phyloP scores from a whole-genome alignment of 768 basidiomycete genomes.

The Sistotremastrum niveocremeum region DNA sequence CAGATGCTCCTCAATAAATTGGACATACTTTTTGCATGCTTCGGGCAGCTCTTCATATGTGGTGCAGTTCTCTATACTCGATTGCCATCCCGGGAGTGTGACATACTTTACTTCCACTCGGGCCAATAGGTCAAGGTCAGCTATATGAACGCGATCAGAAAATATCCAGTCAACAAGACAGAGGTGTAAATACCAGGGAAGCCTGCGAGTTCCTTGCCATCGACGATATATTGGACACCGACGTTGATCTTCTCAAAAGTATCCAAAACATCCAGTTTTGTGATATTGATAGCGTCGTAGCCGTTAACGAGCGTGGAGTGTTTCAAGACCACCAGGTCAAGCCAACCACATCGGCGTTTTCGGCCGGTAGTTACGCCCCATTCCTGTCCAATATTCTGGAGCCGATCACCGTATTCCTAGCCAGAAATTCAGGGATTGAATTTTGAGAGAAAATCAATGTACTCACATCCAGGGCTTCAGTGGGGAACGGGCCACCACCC shows the following conservation, averaged over 20 bases:
- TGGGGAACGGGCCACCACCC: conserved; percentile 97
- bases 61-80: conserved; percentile 48
- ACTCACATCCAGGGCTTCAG: conserved; percentile 81
- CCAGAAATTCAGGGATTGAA: conserved; percentile 1
- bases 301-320: conserved; percentile 93
- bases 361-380: conserved; percentile 91
- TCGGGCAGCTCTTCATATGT: conserved; percentile 67
- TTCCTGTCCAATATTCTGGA: conserved; percentile 91
- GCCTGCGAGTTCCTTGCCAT: conserved; percentile 64
- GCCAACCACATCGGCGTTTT: conserved; percentile 89
- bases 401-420: conserved; percentile 67
- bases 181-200: conserved; percentile 62
- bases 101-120: conserved; percentile 77
- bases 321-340: conserved; percentile 89
- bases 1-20: conserved; percentile 69
- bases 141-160: conserved; percentile 22
- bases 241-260: conserved; percentile 77
- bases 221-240: conserved; percentile 62
- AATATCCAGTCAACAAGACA: not conserved
- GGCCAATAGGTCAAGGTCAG: conserved; percentile 72
- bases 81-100: conserved; percentile 86
- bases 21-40: conserved; percentile 75
- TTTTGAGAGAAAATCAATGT: not conserved
- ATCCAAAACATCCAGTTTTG: conserved; percentile 92
- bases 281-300: conserved; percentile 86